Conservation (phyloP, 23 red algal genomes). For the Porphyridium purpureum region DNA sequence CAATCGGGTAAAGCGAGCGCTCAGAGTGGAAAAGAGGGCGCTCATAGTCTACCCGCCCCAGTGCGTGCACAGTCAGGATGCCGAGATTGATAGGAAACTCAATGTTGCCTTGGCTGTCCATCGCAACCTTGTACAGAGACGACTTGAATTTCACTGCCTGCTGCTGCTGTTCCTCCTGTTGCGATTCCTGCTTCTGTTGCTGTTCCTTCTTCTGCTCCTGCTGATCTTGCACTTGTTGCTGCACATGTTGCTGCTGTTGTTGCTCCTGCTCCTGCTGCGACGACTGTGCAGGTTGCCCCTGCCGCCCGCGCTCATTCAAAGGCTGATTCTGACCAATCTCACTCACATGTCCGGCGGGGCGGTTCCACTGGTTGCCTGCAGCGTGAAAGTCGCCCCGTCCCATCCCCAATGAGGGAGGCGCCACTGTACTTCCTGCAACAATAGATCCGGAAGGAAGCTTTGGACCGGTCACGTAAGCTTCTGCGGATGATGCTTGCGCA, state of each 20-base stretch:
- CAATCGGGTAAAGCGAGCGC: constrained; percentile 38
- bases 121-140: constrained; percentile 14
- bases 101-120: constrained; percentile 13
- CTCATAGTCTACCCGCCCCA: constrained; percentile 17
- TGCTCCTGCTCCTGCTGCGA: constrained; percentile 1
- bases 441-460: no score
- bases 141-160: not conserved
- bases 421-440: no score
- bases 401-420: no score
- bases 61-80: constrained; percentile 10
- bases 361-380: no score
- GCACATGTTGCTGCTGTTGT: not conserved
- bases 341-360: no score
- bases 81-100: constrained; percentile 21
- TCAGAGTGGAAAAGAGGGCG: constrained; percentile 34
- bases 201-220: not conserved
- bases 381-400: no score
- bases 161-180: not conserved
- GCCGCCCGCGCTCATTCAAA: no score
- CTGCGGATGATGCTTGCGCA: no score
- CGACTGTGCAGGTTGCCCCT: no score
- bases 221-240: not conserved
- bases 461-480: no score
- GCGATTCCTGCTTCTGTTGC: no score
- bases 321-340: no score